Evolutionary conservation across 129 eudicot genomes (phyloP), one percentile per base, ranked within the genome.

Genomic region (Ambrosia trifida): DNA sequence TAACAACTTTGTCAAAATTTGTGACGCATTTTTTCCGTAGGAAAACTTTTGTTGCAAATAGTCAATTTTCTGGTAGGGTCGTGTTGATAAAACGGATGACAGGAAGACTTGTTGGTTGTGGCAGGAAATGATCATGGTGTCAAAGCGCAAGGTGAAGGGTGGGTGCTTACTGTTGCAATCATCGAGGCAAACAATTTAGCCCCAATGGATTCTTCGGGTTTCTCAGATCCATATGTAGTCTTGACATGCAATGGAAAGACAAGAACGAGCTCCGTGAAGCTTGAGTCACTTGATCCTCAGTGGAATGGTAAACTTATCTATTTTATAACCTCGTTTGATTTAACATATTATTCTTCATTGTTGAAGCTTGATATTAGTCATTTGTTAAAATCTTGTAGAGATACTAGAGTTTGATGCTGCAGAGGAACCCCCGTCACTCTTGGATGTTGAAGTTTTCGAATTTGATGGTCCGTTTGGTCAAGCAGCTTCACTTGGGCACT

Each of bases 401-500:
- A 81, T 90, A 84, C 93, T 94, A 4, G 99, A 94, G 88, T 94
- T 94, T 82, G 97, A 94, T 81, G 99, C 97, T 56, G 72, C 85
- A 10, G 97, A 90, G 73, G 99, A 94, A 45, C 99, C 95, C 9
- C 98, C 97, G 4, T 87, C 99, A 28, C 82, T 87, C 40, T 80
- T 94, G 76, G 97, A 94, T 75, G 85, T 94, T 41, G 99, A 94
- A 79, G 89, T 90, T 50, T 87, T 87, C 51, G 89, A 90, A 64
- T 94, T 94, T 70, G 99, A 94, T 50, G 99, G 99, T 70, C 96
- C 96, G 2, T 94, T 94, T 68, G 99, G 88, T 67, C 93, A 90
- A 78, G 80, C 90, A 43, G 69, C 83, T 41, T 90, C 96, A 62
- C 96, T 90, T 71, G 99, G 99, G 53, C 97, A 94, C 64, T 78